Percentiles rank a stretch among this genome's conserved stretches.
Evolutionary conservation across 2,329 filamentous ascomycete species (phyloP).

Genomic region (Exophiala phaeomuriformis): DNA sequence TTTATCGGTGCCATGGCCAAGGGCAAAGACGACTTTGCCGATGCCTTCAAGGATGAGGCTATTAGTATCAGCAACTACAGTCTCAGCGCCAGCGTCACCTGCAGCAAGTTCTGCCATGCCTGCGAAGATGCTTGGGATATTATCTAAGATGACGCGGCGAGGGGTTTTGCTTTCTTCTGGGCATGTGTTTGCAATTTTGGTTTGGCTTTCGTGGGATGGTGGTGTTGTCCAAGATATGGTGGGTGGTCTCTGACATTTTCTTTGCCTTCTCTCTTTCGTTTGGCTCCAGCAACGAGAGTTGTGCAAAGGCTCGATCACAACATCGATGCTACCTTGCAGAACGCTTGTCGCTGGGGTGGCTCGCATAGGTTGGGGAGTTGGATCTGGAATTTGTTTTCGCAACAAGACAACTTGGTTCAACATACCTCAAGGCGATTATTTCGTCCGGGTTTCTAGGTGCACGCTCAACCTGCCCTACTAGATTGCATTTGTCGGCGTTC

Average conservation of each 20-base stretch:
- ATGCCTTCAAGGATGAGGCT: constrained; percentile 88
- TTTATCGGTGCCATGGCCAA: constrained; percentile 99
- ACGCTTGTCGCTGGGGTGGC: constrained; percentile 40
- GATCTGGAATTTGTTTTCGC: constrained; percentile 71
- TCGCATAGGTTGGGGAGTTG: constrained; percentile 49
- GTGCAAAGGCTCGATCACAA: constrained; percentile 57
- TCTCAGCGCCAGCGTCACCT: constrained; percentile 92
- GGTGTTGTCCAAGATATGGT: too few species aligned
- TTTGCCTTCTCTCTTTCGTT: neutral
- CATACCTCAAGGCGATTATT: constrained; percentile 47
- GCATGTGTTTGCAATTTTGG: too few species aligned
- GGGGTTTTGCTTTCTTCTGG: neutral
- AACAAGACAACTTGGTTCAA: constrained; percentile 75
- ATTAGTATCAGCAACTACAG: constrained; percentile 99
- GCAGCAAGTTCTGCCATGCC: constrained; percentile 98
- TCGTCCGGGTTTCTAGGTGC: constrained; percentile 26
- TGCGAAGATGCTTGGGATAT: constrained; percentile 95
- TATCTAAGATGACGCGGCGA: constrained; percentile 50
- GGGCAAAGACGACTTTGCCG: constrained; percentile 89
- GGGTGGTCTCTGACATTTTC: too few species aligned
- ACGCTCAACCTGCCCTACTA: constrained; percentile 24
- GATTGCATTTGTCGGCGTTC: neutral
- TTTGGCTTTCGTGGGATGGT: too few species aligned
- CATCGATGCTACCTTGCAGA: constrained; percentile 54
- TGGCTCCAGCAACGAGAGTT: constrained; percentile 14